phyloP scores from a whole-genome alignment of 805 yeast species.

The Metschnikowia sp. region DNA sequence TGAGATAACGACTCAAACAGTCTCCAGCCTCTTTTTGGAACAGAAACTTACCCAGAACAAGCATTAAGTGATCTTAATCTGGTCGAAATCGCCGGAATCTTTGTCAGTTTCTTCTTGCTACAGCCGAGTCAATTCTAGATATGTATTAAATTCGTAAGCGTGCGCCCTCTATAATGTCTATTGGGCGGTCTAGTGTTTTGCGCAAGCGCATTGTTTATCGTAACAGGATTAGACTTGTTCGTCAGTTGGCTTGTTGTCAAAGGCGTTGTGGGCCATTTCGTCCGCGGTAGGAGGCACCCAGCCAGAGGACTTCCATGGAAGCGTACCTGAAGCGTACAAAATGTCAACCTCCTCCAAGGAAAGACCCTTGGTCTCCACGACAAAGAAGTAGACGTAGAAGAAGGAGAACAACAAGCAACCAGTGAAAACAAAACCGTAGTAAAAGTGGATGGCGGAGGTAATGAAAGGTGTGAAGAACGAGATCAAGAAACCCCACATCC shows the following conservation, averaged over 20 bases:
- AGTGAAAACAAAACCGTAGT: conserved; percentile 63
- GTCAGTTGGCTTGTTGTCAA: conserved; percentile 29
- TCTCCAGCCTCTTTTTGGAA: no score
- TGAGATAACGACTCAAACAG: no score
- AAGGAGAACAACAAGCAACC: conserved; percentile 61
- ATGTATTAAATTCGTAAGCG: neutral
- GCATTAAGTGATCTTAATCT: no score
- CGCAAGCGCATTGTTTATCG: no score
- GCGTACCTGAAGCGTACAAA: conserved; percentile 45
- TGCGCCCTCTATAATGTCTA: neutral
- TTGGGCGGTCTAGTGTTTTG: no score
- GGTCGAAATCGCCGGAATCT: no score
- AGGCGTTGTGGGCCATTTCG: conserved; percentile 34
- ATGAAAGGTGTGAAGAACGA: conserved; percentile 70
- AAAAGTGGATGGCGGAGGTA: conserved; percentile 57
- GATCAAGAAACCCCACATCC: conserved; percentile 62
- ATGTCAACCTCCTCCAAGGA: conserved; percentile 80
- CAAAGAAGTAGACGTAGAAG: conserved; percentile 68
- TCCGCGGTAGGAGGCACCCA: conserved; percentile 50
- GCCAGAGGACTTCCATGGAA: conserved; percentile 40
- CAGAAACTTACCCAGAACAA: no score
- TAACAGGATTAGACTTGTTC: conserved; percentile 7
- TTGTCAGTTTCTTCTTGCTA: no score
- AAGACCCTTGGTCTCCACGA: conserved; percentile 78
- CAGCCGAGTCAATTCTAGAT: no score